Percentiles rank a stretch among this genome's conserved stretches.
Conservation (phyloP, 352 stramenopile genomes). For the Globisporangium recalcitrans region DNA sequence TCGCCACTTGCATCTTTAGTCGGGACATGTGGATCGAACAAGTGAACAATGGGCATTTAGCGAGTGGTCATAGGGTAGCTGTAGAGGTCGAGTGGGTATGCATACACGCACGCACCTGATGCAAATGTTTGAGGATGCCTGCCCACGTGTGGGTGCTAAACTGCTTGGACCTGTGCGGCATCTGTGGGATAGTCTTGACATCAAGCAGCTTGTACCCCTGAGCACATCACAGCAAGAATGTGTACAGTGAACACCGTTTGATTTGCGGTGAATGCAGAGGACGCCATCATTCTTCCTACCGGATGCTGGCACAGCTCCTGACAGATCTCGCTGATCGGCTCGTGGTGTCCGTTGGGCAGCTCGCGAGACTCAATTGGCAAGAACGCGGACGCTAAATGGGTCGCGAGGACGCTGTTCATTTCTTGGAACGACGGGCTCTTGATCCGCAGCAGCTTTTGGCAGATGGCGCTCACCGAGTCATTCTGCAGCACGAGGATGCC, state of each 20-base stretch:
- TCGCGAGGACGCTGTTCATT: slow-evolving; percentile 60
- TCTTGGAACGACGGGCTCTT: slow-evolving; percentile 50
- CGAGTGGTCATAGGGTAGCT: too few species aligned
- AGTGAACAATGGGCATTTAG: not conserved
- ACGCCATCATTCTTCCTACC: slow-evolving; percentile 19
- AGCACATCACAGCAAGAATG: not conserved
- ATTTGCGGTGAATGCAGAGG: not conserved
- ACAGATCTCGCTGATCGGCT: slow-evolving; percentile 36
- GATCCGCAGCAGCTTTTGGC: slow-evolving; percentile 48
- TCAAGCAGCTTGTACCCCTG: slow-evolving; percentile 72
- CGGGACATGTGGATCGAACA: not conserved
- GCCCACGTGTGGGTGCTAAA: slow-evolving; percentile 73
- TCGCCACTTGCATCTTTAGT: slow-evolving; percentile 60
- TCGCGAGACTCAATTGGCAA: slow-evolving; percentile 24
- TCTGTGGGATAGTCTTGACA: slow-evolving; percentile 62
- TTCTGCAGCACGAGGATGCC: slow-evolving; percentile 75
- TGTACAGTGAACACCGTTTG: not conserved
- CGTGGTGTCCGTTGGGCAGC: slow-evolving; percentile 4
- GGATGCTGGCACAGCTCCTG: slow-evolving; percentile 53
- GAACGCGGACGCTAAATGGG: slow-evolving; percentile 52
- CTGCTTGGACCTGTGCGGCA: slow-evolving; percentile 59
- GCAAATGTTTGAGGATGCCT: slow-evolving; percentile 69
- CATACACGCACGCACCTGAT: slow-evolving; percentile 36
- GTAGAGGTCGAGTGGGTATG: not conserved
- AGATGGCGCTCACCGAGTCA: slow-evolving; percentile 52